phyloP scores from a whole-genome alignment of 2,329 filamentous ascomycete species.

The Trichoderma asperellum region DNA sequence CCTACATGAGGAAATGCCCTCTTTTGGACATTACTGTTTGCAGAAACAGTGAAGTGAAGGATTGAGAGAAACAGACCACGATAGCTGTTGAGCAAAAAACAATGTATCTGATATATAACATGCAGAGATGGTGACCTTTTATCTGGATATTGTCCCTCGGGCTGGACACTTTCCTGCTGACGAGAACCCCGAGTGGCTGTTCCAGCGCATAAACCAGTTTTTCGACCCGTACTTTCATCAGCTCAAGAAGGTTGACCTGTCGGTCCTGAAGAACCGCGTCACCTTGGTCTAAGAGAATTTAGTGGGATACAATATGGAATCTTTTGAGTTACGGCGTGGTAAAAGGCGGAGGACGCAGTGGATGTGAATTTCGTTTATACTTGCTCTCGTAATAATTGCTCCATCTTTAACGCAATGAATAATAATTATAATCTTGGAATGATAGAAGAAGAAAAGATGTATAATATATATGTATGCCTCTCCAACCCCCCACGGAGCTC shows the following conservation, averaged over 20 bases:
- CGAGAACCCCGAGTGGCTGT: background rate
- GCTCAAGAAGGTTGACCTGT: background rate
- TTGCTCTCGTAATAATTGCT: background rate
- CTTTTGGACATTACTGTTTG: background rate
- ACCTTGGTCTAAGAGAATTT: background rate
- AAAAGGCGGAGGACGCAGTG: background rate
- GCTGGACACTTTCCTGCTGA: background rate
- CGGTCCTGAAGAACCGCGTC: background rate
- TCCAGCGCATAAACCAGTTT: background rate
- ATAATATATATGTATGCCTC: background rate
- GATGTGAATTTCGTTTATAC: background rate
- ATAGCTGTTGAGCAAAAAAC: background rate
- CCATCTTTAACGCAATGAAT: background rate
- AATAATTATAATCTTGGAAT: background rate
- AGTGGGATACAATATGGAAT: background rate
- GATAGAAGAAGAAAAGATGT: background rate
- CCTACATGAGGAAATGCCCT: background rate
- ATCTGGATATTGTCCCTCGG: background rate
- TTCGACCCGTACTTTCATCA: background rate
- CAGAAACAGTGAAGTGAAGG: background rate
- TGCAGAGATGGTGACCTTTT: background rate
- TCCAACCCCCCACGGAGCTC: too few relatives aligned
- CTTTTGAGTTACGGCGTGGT: background rate
- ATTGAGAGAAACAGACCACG: background rate
- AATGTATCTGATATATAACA: background rate